These are phyloP conservation scores for Hypomyces perniciosus DNA, from an alignment of 2,329 filamentous ascomycete genomes.

Conservation along the genomic window DNA sequence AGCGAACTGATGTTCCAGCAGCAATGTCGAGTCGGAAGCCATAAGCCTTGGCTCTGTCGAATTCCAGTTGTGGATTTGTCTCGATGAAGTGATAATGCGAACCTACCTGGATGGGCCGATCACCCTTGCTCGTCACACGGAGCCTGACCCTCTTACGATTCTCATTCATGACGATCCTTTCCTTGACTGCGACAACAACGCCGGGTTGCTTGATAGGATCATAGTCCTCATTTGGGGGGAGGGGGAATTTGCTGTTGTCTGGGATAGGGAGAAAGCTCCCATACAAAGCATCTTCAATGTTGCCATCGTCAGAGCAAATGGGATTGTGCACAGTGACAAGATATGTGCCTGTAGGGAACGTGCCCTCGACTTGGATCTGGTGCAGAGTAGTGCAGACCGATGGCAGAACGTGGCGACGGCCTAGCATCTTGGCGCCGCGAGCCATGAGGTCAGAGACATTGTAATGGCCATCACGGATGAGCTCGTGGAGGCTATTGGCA, in stretches of 20 bases:
- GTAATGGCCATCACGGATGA: slow-evolving; percentile 94
- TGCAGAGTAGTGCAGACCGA: slow-evolving; percentile 71
- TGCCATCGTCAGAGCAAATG: slow-evolving; percentile 77
- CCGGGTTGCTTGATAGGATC: slow-evolving; percentile 66
- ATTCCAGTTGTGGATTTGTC: slow-evolving; percentile 82
- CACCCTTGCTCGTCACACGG: slow-evolving; percentile 77
- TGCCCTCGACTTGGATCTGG: slow-evolving; percentile 90
- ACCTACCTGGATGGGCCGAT: slow-evolving; percentile 85
- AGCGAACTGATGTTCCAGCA: slow-evolving; percentile 85
- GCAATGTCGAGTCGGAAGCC: slow-evolving; percentile 85
- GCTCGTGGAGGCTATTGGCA: slow-evolving; percentile 84
- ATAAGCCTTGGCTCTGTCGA: slow-evolving; percentile 77
- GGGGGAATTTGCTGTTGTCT: slow-evolving; percentile 58
- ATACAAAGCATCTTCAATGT: slow-evolving; percentile 81
- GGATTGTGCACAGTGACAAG: slow-evolving; percentile 92
- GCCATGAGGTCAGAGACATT: slow-evolving; percentile 90
- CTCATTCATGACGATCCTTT: slow-evolving; percentile 63
- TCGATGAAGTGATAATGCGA: slow-evolving; percentile 97
- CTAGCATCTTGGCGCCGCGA: slow-evolving; percentile 85
- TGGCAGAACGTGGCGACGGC: slow-evolving; percentile 83
- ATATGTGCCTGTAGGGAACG: slow-evolving; percentile 84
- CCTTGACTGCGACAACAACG: slow-evolving; percentile 67
- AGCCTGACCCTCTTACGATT: slow-evolving; percentile 67
- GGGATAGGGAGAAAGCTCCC: slow-evolving; percentile 86
- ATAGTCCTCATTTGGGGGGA: slow-evolving; percentile 59